Evolutionary conservation across 2,329 filamentous ascomycete genomes (phyloP).

Genomic region (Geosmithia putterillii): DNA sequence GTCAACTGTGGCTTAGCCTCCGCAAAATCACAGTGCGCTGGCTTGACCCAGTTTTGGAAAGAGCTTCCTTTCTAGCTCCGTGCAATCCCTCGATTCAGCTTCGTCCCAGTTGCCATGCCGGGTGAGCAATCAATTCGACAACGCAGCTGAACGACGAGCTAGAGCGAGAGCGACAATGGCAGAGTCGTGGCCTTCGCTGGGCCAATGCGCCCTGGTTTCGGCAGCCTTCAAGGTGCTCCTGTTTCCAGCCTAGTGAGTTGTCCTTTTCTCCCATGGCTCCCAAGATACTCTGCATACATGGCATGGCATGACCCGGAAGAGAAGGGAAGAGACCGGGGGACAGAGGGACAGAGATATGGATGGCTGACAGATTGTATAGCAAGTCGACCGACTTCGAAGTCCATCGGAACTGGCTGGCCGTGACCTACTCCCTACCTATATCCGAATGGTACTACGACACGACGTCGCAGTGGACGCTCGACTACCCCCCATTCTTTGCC

Average conservation of each 20-base stretch:
- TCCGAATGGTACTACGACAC: slow-evolving; percentile 94
- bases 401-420: slow-evolving; percentile 95
- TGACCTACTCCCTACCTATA: slow-evolving; percentile 78
- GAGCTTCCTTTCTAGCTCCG: too few species aligned
- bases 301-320: too few species aligned
- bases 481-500: slow-evolving; percentile 97
- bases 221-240: slow-evolving; percentile 84
- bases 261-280: neutral
- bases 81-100: too few species aligned
- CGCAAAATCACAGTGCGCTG: too few species aligned
- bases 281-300: too few species aligned
- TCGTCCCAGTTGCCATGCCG: too few species aligned
- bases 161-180: slow-evolving; percentile 40
- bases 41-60: too few species aligned
- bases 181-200: slow-evolving; percentile 74
- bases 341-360: slow-evolving; percentile 1
- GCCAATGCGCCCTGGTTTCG: slow-evolving; percentile 76
- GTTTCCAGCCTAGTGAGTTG: slow-evolving; percentile 82
- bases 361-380: slow-evolving; percentile 32
- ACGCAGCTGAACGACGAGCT: slow-evolving; percentile 1
- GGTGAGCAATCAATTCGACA: neutral
- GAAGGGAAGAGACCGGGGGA: neutral
- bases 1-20: too few species aligned
- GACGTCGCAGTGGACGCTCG: slow-evolving; percentile 98
- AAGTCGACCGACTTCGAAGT: slow-evolving; percentile 99